Evolutionary conservation across 257 asterid species (phyloP).

Genomic region (Ligustrum vulgare): DNA sequence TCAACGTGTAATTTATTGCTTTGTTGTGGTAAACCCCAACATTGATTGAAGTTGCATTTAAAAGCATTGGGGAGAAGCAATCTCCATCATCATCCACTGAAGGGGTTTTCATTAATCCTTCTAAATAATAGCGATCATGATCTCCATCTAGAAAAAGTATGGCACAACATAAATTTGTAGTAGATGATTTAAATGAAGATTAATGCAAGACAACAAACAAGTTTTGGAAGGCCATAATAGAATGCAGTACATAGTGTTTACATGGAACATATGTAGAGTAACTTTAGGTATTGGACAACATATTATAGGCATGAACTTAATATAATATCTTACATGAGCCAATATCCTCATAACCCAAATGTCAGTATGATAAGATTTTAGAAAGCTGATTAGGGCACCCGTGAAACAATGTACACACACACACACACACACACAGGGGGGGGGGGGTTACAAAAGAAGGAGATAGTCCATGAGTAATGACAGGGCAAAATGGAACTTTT

Average conservation of each 20-base stretch:
- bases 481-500: background rate
- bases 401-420: too few species aligned
- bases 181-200: background rate
- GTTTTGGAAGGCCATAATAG: background rate
- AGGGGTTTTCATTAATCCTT: slow-evolving; percentile 98
- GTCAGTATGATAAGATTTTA: too few species aligned
- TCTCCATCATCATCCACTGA: slow-evolving; percentile 91
- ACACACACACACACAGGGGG: too few species aligned
- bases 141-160: slow-evolving; percentile 63
- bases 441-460: too few species aligned
- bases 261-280: background rate
- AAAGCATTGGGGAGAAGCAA: slow-evolving; percentile 91
- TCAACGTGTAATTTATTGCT: slow-evolving; percentile 93
- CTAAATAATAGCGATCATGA: slow-evolving; percentile 72
- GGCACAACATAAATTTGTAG: slow-evolving; percentile 13
- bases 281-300: background rate
- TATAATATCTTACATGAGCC: too few species aligned
- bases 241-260: background rate
- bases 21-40: slow-evolving; percentile 85
- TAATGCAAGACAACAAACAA: background rate
- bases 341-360: too few species aligned
- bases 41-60: slow-evolving; percentile 90
- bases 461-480: too few species aligned
- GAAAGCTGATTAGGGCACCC: too few species aligned
- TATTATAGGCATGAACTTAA: background rate